Evolutionary conservation across 2,329 filamentous ascomycete species (phyloP).

Genomic region (Aureobasidium vineae): DNA sequence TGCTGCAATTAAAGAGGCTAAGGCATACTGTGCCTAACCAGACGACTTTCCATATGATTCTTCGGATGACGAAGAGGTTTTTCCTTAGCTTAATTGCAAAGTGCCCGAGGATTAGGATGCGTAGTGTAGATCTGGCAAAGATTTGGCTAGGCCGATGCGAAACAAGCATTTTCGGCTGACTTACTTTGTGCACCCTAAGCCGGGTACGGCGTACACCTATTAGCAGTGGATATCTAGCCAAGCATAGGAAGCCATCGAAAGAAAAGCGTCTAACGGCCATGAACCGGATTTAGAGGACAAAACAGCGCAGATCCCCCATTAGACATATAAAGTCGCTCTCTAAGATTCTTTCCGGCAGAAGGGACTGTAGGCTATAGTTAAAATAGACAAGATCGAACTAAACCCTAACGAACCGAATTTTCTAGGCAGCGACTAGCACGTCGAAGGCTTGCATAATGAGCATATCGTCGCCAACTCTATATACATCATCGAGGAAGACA

Average conservation of each 20-base stretch:
- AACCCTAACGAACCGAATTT: too few species aligned
- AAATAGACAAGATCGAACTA: too few species aligned
- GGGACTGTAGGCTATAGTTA: too few species aligned
- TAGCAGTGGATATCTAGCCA: conserved; percentile 24
- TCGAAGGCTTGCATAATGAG: too few species aligned
- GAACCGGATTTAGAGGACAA: background rate
- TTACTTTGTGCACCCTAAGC: conserved; percentile 25
- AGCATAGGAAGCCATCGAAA: conserved; percentile 5
- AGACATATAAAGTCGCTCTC: too few species aligned
- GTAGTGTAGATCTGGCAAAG: conserved; percentile 15
- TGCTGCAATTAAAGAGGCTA: conserved; percentile 16
- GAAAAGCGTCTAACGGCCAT: background rate
- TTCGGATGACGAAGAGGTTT: background rate
- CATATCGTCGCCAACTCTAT: too few species aligned
- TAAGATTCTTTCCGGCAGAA: too few species aligned
- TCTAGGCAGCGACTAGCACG: too few species aligned
- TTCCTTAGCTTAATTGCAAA: background rate
- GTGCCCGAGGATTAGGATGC: conserved; percentile 3
- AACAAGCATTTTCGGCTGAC: background rate
- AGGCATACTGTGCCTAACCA: conserved; percentile 11
- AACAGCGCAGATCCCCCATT: background rate
- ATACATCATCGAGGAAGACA: too few species aligned
- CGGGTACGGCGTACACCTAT: conserved; percentile 22
- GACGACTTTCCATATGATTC: conserved; percentile 19
- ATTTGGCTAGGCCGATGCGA: background rate